Conservation (phyloP, 1,284 basidiomycete species). For the Golubevia pallescens region DNA sequence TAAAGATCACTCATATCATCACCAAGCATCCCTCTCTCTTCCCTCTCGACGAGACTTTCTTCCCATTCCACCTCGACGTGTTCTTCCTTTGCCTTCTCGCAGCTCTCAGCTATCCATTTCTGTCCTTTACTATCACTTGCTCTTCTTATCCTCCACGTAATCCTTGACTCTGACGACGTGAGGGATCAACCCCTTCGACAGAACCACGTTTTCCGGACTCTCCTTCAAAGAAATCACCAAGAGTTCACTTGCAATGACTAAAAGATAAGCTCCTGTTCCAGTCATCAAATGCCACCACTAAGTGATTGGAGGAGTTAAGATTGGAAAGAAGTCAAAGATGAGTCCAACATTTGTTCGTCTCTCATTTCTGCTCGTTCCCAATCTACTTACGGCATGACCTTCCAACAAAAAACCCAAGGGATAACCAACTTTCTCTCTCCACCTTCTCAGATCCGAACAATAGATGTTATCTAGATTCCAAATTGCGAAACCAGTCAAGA, state of each 20-base stretch:
- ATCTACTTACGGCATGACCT: constrained; percentile 36
- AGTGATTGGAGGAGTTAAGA: too few relatives aligned
- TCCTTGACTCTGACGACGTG: constrained; percentile 22
- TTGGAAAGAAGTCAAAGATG: background rate
- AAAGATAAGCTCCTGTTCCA: constrained; percentile 66
- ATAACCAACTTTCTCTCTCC: constrained; percentile 34
- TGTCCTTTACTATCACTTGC: too few relatives aligned
- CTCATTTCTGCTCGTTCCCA: background rate
- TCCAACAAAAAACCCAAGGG: constrained; percentile 40
- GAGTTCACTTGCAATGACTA: constrained; percentile 57
- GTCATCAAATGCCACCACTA: constrained; percentile 69
- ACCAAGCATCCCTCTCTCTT: too few relatives aligned
- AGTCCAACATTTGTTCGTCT: background rate
- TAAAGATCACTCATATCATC: too few relatives aligned
- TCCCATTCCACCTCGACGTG: too few relatives aligned
- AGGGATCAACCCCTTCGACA: constrained; percentile 16
- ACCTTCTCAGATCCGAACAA: constrained; percentile 34
- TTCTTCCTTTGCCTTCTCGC: too few relatives aligned
- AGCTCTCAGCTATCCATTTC: too few relatives aligned
- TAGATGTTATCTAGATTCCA: constrained; percentile 64
- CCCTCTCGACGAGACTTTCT: too few relatives aligned
- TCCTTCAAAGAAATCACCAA: constrained; percentile 39
- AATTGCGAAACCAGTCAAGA: constrained; percentile 43
- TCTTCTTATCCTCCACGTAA: too few relatives aligned
- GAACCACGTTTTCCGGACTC: constrained; percentile 16